A percentile compares a stretch with the other conserved stretches of the same genome.
These are phyloP conservation scores for Alloascoidea hylecoeti DNA, from an alignment of 805 yeast genomes.

Conservation along the genomic window DNA sequence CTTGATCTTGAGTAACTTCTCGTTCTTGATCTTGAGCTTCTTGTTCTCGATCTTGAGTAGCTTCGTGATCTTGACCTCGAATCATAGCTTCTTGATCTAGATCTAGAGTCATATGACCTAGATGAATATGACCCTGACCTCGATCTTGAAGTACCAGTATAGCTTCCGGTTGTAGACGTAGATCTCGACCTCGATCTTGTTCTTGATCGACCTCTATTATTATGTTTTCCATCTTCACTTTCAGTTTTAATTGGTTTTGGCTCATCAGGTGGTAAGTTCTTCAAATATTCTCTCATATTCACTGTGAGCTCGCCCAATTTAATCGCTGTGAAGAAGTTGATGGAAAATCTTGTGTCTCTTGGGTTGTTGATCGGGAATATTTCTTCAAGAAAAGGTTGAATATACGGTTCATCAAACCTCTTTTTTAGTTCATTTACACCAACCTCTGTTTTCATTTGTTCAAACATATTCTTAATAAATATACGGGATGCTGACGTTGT, in stretches of 20 bases:
- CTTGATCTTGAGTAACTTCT: not conserved
- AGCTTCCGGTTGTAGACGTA: constrained; percentile 4
- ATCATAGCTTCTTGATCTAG: constrained; percentile 14
- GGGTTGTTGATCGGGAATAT: constrained; percentile 41
- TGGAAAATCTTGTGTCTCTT: constrained; percentile 43
- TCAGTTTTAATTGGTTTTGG: constrained; percentile 10
- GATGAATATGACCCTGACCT: constrained; percentile 10
- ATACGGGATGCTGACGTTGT: constrained; percentile 74
- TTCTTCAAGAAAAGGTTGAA: constrained; percentile 34
- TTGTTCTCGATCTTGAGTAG: constrained; percentile 9
- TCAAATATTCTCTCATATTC: constrained; percentile 49
- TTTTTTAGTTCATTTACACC: constrained; percentile 39
- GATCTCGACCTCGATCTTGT: constrained; percentile 10
- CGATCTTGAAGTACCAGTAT: constrained; percentile 8
- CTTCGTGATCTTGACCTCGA: constrained; percentile 9
- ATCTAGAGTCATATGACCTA: constrained; percentile 7
- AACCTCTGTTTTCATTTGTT: constrained; percentile 63
- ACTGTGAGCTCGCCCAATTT: constrained; percentile 80
- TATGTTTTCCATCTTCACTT: constrained; percentile 4
- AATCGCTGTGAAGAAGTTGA: constrained; percentile 87
- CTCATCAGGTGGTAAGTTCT: constrained; percentile 16
- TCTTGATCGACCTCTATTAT: constrained; percentile 9
- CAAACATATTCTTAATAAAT: constrained; percentile 66
- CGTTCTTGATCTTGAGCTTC: constrained; percentile 5
- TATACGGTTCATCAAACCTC: constrained; percentile 37